phyloP scores from a whole-genome alignment of 352 stramenopile species.

The Phytophthora syringae region DNA sequence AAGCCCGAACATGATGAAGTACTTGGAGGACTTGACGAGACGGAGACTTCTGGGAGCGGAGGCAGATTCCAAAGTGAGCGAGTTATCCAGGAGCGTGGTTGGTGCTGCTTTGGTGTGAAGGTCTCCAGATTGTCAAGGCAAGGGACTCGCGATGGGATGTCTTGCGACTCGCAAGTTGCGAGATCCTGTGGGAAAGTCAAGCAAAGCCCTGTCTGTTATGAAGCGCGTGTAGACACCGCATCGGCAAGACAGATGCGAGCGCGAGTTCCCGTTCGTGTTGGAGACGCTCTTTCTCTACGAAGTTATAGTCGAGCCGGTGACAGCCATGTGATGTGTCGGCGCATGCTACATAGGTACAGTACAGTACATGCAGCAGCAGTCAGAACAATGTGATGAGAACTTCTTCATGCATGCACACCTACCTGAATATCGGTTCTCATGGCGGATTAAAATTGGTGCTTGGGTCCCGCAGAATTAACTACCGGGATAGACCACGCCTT shows the following conservation, averaged over 20 bases:
- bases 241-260: constrained; percentile 10
- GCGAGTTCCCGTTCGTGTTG: constrained; percentile 14
- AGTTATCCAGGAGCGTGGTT: constrained; percentile 11
- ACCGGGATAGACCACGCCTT: constrained; percentile 4
- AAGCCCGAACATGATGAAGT: constrained; percentile 29
- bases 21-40: constrained; percentile 3
- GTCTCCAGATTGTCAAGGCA: constrained; percentile 18
- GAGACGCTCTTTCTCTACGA: constrained; percentile 14
- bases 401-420: not conserved
- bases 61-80: constrained; percentile 35
- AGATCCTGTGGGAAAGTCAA: constrained; percentile 29
- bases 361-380: not conserved
- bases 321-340: not conserved
- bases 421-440: not conserved
- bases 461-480: too few relatives aligned
- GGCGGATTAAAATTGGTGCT: constrained; percentile 6
- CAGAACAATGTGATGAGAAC: not conserved
- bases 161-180: too few relatives aligned
- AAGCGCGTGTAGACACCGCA: constrained; percentile 21
- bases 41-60: constrained; percentile 17
- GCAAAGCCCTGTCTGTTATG: constrained; percentile 31
- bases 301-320: constrained; percentile 19
- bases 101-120: constrained; percentile 15
- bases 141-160: constrained; percentile 21
- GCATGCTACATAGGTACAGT: constrained; percentile 1